These are phyloP conservation scores for Penicillium sp. DNA, from an alignment of 2,329 filamentous ascomycete genomes.

Conservation along the genomic window DNA sequence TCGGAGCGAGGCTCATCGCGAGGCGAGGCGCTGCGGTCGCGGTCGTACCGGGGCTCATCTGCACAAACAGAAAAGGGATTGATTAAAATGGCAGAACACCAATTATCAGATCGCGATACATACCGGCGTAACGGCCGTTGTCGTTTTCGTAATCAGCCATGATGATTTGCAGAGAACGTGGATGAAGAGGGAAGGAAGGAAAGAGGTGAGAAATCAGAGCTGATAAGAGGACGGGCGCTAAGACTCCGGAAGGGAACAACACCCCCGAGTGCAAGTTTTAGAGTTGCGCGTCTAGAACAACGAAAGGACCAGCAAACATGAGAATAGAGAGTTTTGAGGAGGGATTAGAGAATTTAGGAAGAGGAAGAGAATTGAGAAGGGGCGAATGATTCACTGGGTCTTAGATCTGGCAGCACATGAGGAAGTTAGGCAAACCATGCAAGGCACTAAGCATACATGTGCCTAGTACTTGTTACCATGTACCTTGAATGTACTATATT, in stretches of 20 bases:
- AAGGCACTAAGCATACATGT: not conserved
- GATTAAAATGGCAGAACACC: not conserved
- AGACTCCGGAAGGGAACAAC: slow-evolving; percentile 18
- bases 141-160: slow-evolving; percentile 66
- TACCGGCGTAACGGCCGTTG: slow-evolving; percentile 67
- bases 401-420: not conserved
- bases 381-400: not conserved
- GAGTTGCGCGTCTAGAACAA: not conserved
- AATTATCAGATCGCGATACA: slow-evolving; percentile 23
- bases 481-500: not conserved
- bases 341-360: not conserved
- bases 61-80: not conserved
- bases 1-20: slow-evolving; percentile 52
- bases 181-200: slow-evolving; percentile 24
- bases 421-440: not conserved
- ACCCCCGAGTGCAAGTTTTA: slow-evolving; percentile 12
- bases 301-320: not conserved
- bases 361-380: not conserved
- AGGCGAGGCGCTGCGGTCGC: slow-evolving; percentile 67
- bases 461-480: not conserved
- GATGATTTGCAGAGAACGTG: slow-evolving; percentile 21
- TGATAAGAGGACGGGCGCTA: slow-evolving; percentile 19
- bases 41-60: slow-evolving; percentile 65
- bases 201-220: slow-evolving; percentile 16
- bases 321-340: not conserved